These are phyloP conservation scores for Quercus phellos DNA, from an alignment of 331 rosid genomes.

Conservation along the genomic window DNA sequence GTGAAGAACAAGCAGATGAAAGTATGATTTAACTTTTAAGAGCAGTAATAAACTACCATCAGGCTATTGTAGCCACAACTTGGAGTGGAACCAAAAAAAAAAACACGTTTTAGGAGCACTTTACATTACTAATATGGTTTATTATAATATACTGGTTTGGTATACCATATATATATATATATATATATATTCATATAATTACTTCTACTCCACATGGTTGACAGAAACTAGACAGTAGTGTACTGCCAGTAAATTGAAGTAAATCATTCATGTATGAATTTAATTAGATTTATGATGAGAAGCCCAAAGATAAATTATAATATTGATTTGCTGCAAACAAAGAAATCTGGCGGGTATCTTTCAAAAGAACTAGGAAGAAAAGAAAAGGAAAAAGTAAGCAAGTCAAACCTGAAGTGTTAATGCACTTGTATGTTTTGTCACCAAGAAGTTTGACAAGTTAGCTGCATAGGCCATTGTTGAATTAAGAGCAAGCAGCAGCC, in stretches of 20 bases:
- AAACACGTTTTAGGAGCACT: too few species aligned
- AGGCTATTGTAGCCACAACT: too few species aligned
- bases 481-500: slow-evolving; percentile 83
- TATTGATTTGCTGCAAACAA: neutral
- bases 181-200: neutral
- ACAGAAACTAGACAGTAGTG: neutral
- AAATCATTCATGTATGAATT: neutral
- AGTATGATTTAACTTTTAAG: too few species aligned
- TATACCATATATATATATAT: too few species aligned
- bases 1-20: too few species aligned
- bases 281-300: neutral
- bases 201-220: neutral
- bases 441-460: slow-evolving; percentile 91
- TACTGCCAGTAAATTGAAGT: neutral
- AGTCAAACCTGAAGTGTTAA: slow-evolving; percentile 82
- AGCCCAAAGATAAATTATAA: neutral
- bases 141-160: neutral
- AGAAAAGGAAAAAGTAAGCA: neutral
- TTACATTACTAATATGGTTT: neutral
- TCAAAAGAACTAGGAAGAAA: neutral
- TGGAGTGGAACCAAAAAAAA: too few species aligned
- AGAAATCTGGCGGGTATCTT: neutral
- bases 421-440: slow-evolving; percentile 90
- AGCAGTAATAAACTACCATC: too few species aligned
- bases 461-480: slow-evolving; percentile 81